Evolutionary conservation across 805 yeast genomes (phyloP), one percentile per base, ranked within the genome.

Genomic region (Candida arabinofermentans): DNA sequence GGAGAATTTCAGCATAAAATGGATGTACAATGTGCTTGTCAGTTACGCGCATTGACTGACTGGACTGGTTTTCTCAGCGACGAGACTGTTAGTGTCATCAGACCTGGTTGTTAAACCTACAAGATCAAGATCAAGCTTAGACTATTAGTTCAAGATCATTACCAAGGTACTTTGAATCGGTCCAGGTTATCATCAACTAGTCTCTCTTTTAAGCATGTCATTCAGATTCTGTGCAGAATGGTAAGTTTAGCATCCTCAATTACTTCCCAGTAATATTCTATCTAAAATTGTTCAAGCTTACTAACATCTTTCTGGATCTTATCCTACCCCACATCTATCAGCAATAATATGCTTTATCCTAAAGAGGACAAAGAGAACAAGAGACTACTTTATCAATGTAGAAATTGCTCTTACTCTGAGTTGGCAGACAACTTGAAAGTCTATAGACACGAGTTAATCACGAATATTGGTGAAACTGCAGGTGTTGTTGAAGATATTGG

Each of bases 271-370:
- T 8, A 14, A 3, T n/a, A n/a, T n/a, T n/a, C 8, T 8, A 14
- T n/a, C 13, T 16, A 22, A 27, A 16, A 10, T 10, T 16, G 16
- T 5, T 16, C 27, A 34, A 16, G 8, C 31, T 31, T 21, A 31
- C 35, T 29, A 26, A n/a, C 35, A 17, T n/a, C 24, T 8, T 18
- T 8, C 17, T 27, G 7, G 13, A 17, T 10, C 13, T 27, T n/a
- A n/a, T n/a, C n/a, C n/a, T n/a, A n/a, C n/a, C 27, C 34, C 37
- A 37, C 39, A 8, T 41, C 18, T 4, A 24, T 14, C 31, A 53
- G 95, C 77, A 93, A 93, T 75, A 93, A 93, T 63, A 93, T 93
- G 99, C 76, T 93, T 67, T 93, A 93, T 64, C 99, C 99, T 17
- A 80, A 87, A 53, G 99, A 93, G 70, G 98, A 93, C 62, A 86